These are phyloP conservation scores for Monosporascus sp. DNA, from an alignment of 2,329 filamentous ascomycete species.

Conservation along the genomic window DNA sequence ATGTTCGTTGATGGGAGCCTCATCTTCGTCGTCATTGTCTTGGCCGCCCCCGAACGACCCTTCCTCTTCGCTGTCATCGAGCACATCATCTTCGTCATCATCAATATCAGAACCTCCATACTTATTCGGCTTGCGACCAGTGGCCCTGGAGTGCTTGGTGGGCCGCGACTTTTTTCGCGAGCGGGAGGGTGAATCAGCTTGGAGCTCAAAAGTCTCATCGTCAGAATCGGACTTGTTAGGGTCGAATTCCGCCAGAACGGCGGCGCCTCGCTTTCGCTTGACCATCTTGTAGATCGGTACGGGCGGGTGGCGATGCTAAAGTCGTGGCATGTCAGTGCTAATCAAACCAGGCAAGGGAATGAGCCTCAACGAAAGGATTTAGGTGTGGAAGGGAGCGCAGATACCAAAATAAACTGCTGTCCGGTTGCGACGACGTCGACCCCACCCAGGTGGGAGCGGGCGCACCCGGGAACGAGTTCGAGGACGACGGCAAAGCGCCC, in stretches of 20 bases:
- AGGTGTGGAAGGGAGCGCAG: not conserved
- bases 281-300: slow-evolving; percentile 30
- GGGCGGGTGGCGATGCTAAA: not conserved
- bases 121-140: slow-evolving; percentile 23
- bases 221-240: slow-evolving; percentile 62
- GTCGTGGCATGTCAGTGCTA: not conserved
- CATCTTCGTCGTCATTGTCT: slow-evolving; percentile 31
- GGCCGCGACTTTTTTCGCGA: slow-evolving; percentile 36
- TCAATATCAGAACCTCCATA: slow-evolving; percentile 60
- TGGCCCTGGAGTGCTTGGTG: slow-evolving; percentile 26
- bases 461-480: too few relatives aligned
- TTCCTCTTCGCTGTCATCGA: slow-evolving; percentile 49
- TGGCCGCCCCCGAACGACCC: slow-evolving; percentile 43
- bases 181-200: slow-evolving; percentile 30
- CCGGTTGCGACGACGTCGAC: too few relatives aligned
- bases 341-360: not conserved
- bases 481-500: too few relatives aligned
- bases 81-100: slow-evolving; percentile 49
- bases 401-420: not conserved
- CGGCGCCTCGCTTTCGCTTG: slow-evolving; percentile 52
- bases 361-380: not conserved
- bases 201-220: slow-evolving; percentile 61
- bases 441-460: too few relatives aligned
- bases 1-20: slow-evolving; percentile 31
- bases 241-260: slow-evolving; percentile 49